Evolutionary conservation across 768 basidiomycete species (phyloP).

Genomic region (Tricholoma flavovirens): DNA sequence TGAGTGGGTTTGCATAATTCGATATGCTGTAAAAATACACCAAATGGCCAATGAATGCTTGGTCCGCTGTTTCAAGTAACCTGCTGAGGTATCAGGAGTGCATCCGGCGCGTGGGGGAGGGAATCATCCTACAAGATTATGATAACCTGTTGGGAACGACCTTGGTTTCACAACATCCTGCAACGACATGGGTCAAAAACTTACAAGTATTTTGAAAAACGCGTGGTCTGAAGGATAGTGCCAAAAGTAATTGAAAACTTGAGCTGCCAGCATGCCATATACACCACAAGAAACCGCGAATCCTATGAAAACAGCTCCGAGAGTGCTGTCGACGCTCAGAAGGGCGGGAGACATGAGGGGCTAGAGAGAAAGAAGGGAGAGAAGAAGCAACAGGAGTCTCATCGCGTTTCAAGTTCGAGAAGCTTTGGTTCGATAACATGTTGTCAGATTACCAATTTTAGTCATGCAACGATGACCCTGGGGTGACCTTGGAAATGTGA

Average conservation of each 20-base stretch:
- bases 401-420: background rate
- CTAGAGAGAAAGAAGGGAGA: background rate
- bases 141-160: constrained; percentile 25
- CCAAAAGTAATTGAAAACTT: constrained; percentile 50
- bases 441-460: background rate
- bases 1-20: constrained; percentile 32
- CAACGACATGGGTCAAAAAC: constrained; percentile 16
- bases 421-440: background rate
- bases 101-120: background rate
- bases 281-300: constrained; percentile 46
- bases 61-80: constrained; percentile 48
- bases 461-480: background rate
- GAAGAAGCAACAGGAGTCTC: background rate
- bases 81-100: constrained; percentile 22
- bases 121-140: constrained; percentile 24
- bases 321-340: constrained; percentile 37
- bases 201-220: constrained; percentile 46
- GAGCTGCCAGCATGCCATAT: constrained; percentile 52
- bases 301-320: constrained; percentile 58
- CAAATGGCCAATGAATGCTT: constrained; percentile 50
- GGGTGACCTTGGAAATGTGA: no score
- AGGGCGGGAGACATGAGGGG: background rate
- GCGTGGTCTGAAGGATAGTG: constrained; percentile 49
- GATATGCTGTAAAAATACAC: constrained; percentile 52
- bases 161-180: no score